Evolutionary conservation across 2,329 filamentous ascomycete species (phyloP).

Genomic region (Blastomyces emzantsi): DNA sequence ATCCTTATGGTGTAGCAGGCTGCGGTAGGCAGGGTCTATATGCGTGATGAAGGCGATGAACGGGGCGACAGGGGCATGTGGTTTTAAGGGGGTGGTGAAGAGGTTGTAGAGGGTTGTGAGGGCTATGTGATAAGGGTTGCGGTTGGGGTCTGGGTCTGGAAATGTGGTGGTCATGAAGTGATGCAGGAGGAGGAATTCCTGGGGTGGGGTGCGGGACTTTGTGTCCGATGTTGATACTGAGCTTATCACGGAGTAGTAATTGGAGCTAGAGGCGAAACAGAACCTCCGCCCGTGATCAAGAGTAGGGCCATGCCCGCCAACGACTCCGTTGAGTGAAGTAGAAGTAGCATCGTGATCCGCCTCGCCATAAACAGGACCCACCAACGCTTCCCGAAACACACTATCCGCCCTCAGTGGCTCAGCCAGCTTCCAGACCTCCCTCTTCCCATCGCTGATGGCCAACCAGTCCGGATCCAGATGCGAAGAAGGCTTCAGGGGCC

Average conservation of each 20-base stretch:
- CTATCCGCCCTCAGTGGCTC: background rate
- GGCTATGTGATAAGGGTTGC: background rate
- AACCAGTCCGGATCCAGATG: background rate
- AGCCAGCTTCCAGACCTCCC: background rate
- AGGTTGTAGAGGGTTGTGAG: background rate
- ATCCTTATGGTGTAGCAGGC: background rate
- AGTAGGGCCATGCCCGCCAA: background rate
- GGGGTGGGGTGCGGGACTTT: background rate
- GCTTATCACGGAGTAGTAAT: background rate
- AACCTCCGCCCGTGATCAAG: background rate
- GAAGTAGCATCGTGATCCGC: background rate
- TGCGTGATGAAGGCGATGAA: background rate
- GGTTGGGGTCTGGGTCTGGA: background rate
- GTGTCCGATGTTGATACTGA: background rate
- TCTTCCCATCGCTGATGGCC: background rate
- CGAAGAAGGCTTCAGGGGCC: background rate
- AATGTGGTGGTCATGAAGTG: background rate
- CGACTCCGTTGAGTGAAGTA: background rate
- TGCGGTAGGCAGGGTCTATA: background rate
- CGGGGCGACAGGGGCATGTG: background rate
- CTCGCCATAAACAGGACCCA: background rate
- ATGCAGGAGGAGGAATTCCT: background rate
- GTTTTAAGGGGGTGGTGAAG: background rate
- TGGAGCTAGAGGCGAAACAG: background rate
- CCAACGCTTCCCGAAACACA: background rate